Percentiles rank a stretch among this genome's conserved stretches.
Evolutionary conservation across 306 rosid genomes (phyloP).

Genomic region (cucumber (Cucumis sativus)): Cucumber_9930_V3 NC_026658.2:18695001-18695500

Average conservation of each 20-base stretch:
- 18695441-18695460: too few species aligned
- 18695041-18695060: neutral
- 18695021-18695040: neutral
- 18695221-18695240: constrained; percentile 24
- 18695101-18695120: neutral
- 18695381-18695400: neutral
- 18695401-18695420: neutral
- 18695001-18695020: neutral
- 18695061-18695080: neutral
- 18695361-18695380: neutral
- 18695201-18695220: neutral
- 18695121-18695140: neutral
- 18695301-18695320: neutral
- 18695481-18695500: too few species aligned
- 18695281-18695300: constrained; percentile 32
- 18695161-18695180: neutral
- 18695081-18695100: neutral
- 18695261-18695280: constrained; percentile 53
- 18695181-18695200: neutral
- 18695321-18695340: neutral
- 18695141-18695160: neutral
- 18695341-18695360: neutral
- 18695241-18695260: constrained; percentile 47
- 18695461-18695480: too few species aligned
- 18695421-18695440: too few species aligned